Conservation (phyloP, 192 early-diverging fungal species). For the Funneliformis geosporum region DNA sequence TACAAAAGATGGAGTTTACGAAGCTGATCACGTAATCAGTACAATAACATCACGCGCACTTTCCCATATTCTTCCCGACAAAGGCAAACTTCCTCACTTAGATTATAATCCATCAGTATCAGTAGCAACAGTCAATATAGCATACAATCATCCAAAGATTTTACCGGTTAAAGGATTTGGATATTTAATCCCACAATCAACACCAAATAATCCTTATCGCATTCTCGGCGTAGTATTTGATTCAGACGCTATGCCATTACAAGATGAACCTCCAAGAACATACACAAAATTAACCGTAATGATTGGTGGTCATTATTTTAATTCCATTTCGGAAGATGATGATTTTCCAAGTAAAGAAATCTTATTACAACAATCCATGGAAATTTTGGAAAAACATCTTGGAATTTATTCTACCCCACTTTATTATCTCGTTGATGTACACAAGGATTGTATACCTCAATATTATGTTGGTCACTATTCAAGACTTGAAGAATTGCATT, state of each 20-base stretch:
- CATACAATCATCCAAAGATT: slow-evolving; percentile 52
- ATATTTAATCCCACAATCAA: slow-evolving; percentile 77
- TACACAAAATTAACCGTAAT: slow-evolving; percentile 77
- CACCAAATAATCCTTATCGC: slow-evolving; percentile 49
- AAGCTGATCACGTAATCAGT: slow-evolving; percentile 66
- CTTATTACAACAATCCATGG: slow-evolving; percentile 50
- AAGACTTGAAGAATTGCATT: slow-evolving; percentile 65
- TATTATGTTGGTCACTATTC: slow-evolving; percentile 82
- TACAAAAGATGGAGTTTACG: slow-evolving; percentile 38
- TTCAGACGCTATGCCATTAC: slow-evolving; percentile 71
- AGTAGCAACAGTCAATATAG: slow-evolving; percentile 86
- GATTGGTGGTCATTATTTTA: slow-evolving; percentile 85
- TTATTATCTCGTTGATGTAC: slow-evolving; percentile 57
- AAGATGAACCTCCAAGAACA: slow-evolving; percentile 48
- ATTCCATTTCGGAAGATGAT: slow-evolving; percentile 29
- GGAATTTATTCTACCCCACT: slow-evolving; percentile 53
- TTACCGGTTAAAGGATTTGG: slow-evolving; percentile 85
- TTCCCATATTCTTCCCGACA: slow-evolving; percentile 47
- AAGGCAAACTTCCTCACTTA: slow-evolving; percentile 47
- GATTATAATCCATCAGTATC: slow-evolving; percentile 65
- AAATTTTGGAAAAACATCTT: slow-evolving; percentile 61
- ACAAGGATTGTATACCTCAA: slow-evolving; percentile 83
- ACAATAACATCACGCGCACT: slow-evolving; percentile 63
- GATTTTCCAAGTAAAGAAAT: slow-evolving; percentile 35
- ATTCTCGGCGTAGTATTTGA: slow-evolving; percentile 86